Evolutionary conservation across 768 basidiomycete genomes (phyloP).

Genomic region (Tylopilus subfusipes): DNA sequence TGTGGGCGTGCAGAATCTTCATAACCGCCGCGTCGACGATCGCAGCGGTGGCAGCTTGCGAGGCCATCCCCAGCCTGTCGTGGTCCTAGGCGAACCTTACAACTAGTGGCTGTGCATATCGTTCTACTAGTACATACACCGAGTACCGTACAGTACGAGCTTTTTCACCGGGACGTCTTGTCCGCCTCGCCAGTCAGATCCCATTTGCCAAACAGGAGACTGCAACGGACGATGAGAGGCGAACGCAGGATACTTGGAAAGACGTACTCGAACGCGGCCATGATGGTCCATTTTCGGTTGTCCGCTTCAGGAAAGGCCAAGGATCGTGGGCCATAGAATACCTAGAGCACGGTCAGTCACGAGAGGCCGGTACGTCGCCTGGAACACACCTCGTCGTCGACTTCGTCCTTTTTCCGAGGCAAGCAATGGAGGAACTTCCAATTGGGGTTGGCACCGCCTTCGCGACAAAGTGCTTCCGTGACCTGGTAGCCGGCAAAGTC

Average conservation of each 20-base stretch:
- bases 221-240: slow-evolving; percentile 9
- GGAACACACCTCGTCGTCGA: slow-evolving; percentile 81
- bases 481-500: slow-evolving; percentile 95
- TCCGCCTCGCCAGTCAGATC: slow-evolving; percentile 24
- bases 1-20: slow-evolving; percentile 72
- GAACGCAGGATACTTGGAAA: background rate
- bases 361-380: background rate
- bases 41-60: slow-evolving; percentile 49
- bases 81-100: background rate
- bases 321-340: slow-evolving; percentile 90
- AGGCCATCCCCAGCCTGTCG: slow-evolving; percentile 23
- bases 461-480: slow-evolving; percentile 78
- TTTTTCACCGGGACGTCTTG: slow-evolving; percentile 8
- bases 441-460: slow-evolving; percentile 76
- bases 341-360: slow-evolving; percentile 38
- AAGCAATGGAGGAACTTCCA: slow-evolving; percentile 98
- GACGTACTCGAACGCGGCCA: slow-evolving; percentile 86
- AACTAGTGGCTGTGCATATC: slow-evolving; percentile 7
- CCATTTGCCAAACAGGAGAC: slow-evolving; percentile 48
- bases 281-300: slow-evolving; percentile 96
- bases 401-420: slow-evolving; percentile 88
- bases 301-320: slow-evolving; percentile 93
- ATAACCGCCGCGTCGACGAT: slow-evolving; percentile 65
- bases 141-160: background rate
- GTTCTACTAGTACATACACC: background rate